A percentile compares a stretch with the other conserved stretches of the same genome.
These are phyloP conservation scores for Huiozyma naganishii DNA, from an alignment of 805 yeast genomes.

Conservation along the genomic window DNA sequence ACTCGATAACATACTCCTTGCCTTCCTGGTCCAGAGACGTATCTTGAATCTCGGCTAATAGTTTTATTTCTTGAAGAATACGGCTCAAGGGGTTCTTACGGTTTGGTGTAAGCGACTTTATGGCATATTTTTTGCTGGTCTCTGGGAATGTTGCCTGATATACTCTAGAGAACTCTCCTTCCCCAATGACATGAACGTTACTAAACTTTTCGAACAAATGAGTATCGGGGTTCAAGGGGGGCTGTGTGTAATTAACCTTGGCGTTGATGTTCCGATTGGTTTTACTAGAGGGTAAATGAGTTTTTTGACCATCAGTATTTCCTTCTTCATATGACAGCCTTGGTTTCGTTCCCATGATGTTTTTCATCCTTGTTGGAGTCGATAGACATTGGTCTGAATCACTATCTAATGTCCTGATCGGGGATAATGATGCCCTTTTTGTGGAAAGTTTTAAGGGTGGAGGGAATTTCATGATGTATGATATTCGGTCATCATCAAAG, in stretches of 20 bases:
- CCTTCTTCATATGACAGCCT: background rate
- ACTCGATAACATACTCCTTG: slow-evolving; percentile 64
- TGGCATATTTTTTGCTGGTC: slow-evolving; percentile 56
- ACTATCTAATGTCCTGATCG: background rate
- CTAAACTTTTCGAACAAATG: slow-evolving; percentile 41
- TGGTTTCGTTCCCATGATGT: slow-evolving; percentile 6
- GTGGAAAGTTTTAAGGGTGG: background rate
- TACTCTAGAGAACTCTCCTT: slow-evolving; percentile 85
- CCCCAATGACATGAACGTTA: slow-evolving; percentile 61
- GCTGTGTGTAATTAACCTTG: slow-evolving; percentile 5
- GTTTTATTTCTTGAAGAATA: slow-evolving; percentile 24
- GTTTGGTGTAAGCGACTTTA: slow-evolving; percentile 65
- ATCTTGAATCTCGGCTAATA: slow-evolving; percentile 26
- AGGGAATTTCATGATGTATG: slow-evolving; percentile 7
- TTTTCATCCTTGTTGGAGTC: slow-evolving; percentile 18
- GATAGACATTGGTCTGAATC: slow-evolving; percentile 6
- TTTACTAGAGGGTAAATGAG: background rate
- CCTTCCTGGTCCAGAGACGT: slow-evolving; percentile 43
- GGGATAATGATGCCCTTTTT: slow-evolving; percentile 6
- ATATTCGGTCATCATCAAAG: slow-evolving; percentile 2
- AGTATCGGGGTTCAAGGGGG: slow-evolving; percentile 19
- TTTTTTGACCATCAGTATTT: background rate
- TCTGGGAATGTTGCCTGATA: slow-evolving; percentile 65
- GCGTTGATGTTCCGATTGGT: slow-evolving; percentile 17
- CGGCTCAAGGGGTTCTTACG: slow-evolving; percentile 19